Evolutionary conservation across 2,329 filamentous ascomycete species (phyloP), one percentile per base, ranked within the genome.

Genomic region (Cryphonectria parasitica): DNA sequence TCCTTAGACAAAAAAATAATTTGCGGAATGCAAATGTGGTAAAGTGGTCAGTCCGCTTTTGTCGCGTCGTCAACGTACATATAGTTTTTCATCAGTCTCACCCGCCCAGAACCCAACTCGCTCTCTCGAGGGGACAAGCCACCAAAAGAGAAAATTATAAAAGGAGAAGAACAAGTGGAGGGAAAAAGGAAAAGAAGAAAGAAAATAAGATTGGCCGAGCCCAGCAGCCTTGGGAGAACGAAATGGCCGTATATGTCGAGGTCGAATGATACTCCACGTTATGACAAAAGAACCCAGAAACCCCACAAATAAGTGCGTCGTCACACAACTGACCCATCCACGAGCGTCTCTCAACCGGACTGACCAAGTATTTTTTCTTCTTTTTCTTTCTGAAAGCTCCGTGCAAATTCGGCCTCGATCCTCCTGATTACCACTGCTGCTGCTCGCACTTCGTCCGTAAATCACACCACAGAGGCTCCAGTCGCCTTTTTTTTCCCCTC

Each of bases 41-140:
- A 39, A 49, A 49, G 22, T 61, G 34, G 11, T 22, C 58, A 10
- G 7, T 10, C 45, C 22, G 19, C 22, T 49, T 39, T 39, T 25
- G 58, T 61, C 58, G 58, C 34, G 58, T 61, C 34, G 31, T 61
- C 58, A 39, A 39, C 8, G 34, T 61, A 39, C 19, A 61, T n/a
- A 39, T 4, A 36, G 28, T 17, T 31, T 58, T 58, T 25, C 25
- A 31, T 58, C 25, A 13, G 3, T 2, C 54, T 28, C 54, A 4
- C 25, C 54, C 15, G 5, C 54, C 28, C 28, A 49, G 45, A 49
- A 49, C 25, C 54, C 3, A 7, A 58, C 6, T 5, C 28, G 17
- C 28, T 5, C 28, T 31, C 28, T 31, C n/a, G 25, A 28, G 25
- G 54, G 54, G 54, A 28, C 28, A 39, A n/a, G 17, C n/a, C n/a